Conservation (phyloP, 169 alveolate genomes). For the Cryptosporidium sp. region DNA sequence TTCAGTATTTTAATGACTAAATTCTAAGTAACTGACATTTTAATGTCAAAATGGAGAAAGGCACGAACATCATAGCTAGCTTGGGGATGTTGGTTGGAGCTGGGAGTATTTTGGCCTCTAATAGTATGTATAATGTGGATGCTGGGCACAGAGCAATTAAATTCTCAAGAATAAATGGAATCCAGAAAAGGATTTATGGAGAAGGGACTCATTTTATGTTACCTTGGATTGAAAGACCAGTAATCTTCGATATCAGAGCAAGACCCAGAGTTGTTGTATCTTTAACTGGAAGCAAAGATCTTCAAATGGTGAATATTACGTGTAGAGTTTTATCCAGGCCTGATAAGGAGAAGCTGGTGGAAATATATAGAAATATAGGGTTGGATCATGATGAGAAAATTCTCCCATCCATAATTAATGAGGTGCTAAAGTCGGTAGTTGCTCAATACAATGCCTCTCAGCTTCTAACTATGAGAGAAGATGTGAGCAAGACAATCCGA, state of each 20-base stretch:
- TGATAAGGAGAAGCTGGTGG: conserved; percentile 86
- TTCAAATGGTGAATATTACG: conserved; percentile 93
- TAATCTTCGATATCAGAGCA: conserved; percentile 93
- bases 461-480: conserved; percentile 95
- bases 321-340: conserved; percentile 96
- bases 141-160: conserved; percentile 95
- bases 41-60: neutral
- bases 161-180: conserved; percentile 88
- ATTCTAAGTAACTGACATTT: neutral
- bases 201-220: conserved; percentile 97
- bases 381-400: conserved; percentile 96
- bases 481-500: conserved; percentile 87
- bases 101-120: conserved; percentile 30
- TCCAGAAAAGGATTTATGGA: conserved; percentile 81
- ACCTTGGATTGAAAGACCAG: conserved; percentile 96
- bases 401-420: conserved; percentile 96
- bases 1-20: neutral
- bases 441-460: conserved; percentile 97
- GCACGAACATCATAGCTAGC: neutral
- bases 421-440: conserved; percentile 94
- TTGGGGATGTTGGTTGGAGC: conserved; percentile 17
- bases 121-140: conserved; percentile 87
- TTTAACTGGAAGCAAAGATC: conserved; percentile 94
- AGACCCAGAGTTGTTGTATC: conserved; percentile 92
- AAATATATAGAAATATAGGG: conserved; percentile 85